Base-by-base conservation (phyloP, 768 basidiomycete genomes). In the Calocybe indica region DNA sequence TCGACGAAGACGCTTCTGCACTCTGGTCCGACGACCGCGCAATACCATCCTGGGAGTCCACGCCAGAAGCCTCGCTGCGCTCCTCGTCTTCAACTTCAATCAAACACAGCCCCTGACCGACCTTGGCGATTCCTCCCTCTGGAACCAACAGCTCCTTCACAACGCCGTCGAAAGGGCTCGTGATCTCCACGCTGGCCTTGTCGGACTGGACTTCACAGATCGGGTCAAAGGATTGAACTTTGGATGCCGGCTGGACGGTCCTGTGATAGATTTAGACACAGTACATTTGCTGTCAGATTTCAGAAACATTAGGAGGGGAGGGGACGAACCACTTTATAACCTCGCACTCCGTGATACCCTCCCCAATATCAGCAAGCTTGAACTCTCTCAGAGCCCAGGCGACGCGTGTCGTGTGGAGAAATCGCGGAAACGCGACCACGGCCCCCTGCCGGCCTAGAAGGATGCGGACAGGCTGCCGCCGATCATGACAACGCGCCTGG, bases 271-370 rank as follows among this genome's bases (percentile, higher is more conserved):
- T 43, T 47, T 6, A 37, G 36, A 40, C 37, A 40, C n/a, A 7
- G 48, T 46, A 28, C 7, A 30, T n/a, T n/a, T 29, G 35, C 35
- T 8, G 7, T 44, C 11, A 48, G 22, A 22, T 22, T 12, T 9
- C 41, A 43, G 51, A 43, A 52, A 55, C 61, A 60, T 62, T 61
- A 62, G 65, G 62, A 62, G 34, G 54, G 51, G 52, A 41, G 36
- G 38, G 32, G 11, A 73, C 80, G 51, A 52, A 87, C 90, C 91
- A 93, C 62, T 83, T 84, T 40, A 94, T 82, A 54, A 94, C 77
- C 66, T 94, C 90, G 59, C 88, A 90, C 63, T 93, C 91, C 15
- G 89, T 91, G 54, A 93, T 92, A 5, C 91, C 91, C 64, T 92
- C 90, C 4, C 92, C 90, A 58, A 92, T 89, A 61, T 91, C 88